Evolutionary conservation across 2,329 filamentous ascomycete species (phyloP), one percentile per base, ranked within the genome.

Genomic region (Chrysoporthe cubensis): DNA sequence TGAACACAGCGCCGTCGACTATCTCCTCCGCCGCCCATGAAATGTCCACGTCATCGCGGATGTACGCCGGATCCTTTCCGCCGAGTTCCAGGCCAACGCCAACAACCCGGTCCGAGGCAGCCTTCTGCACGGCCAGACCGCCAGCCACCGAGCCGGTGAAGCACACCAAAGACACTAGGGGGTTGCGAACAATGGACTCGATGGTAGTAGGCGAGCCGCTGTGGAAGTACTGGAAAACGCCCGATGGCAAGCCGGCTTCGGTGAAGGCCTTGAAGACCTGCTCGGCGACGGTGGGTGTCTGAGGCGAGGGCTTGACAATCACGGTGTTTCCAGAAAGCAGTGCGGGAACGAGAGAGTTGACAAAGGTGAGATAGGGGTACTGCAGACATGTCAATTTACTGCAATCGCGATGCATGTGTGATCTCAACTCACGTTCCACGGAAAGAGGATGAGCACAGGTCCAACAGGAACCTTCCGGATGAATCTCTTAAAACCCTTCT

Each of bases 1-100:
- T 98, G 85, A 98, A 98, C 67, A 98, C 84, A n/a, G 94, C 90
- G 26, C 95, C 95, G 74, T 98, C 95, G 16, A 98, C 93, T 74
- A 98, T 96, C 80, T 97, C 94, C 73, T 92, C 94, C 0, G 95
- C 95, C 0, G 91, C 94, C 95, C 94, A 97, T 60, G 88, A 88
- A 60, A 97, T 80, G 76, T 98, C 94, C 1, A 97, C 93, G 75
- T 98, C 95, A 7, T 83, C 83, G 69, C 95, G 86, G 65, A 98
- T 85, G 75, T 97, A 98, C 34, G 95, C 95, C 4, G 95, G 93
- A 77, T 98, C 95, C 77, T 98, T 98, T 71, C 95, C 95, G 71
- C 95, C 95, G 40, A 98, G 88, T 80, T 98, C 95, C 48, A 98
- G 85, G 1, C 94, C 93, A 58, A 98, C 92, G 70, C 90, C 90